Evolutionary conservation across 2,329 filamentous ascomycete species (phyloP), one percentile per base, ranked within the genome.

Genomic region (Sporothrix schenckii): DNA sequence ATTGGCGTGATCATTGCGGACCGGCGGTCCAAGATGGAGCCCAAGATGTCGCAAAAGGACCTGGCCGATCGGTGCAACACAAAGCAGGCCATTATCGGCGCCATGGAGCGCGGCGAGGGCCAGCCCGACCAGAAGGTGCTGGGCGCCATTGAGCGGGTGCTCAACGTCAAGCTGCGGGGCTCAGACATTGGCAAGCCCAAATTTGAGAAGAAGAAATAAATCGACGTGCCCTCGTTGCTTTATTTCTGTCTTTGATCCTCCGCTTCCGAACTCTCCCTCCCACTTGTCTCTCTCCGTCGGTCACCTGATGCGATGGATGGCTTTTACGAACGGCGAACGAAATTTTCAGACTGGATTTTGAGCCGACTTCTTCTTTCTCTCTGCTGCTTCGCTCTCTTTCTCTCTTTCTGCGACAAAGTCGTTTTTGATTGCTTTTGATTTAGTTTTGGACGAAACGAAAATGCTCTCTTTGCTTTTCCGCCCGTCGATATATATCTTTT

Each of bases 41-140:
- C 94, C 81, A 95, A 97, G 84, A 94, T 98, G 92, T 96, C 94
- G 70, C 95, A 98, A 83, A 96, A 96, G 81, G 87, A 90, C 75
- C 84, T 90, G 53, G 94, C 94, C 72, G 93, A 91, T 75, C 93
- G 93, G 83, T 94, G 92, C 86, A 97, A 97, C 85, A 93, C 91
- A 72, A 94, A 92, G 54, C 88, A 90, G 68, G 87, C 88, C 74
- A 84, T 95, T 75, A 86, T 98, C 74, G 91, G 91, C 78, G 90
- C 93, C 76, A 93, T 97, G 78, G 94, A 98, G 89, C 87, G 90
- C 75, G 93, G 91, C 76, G 87, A 84, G 76, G 93, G 89, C 70
- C 77, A 87, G 60, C 94, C 91, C 70, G 93, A 97, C 83, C 93
- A 96, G 82, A 93, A 94, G 85, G 83, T 96, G 69, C 84, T 97